Percentiles rank a stretch among this genome's conserved stretches.
Evolutionary conservation across 257 asterid species (phyloP).

Genomic region (Solanum bulbocastanum): DNA sequence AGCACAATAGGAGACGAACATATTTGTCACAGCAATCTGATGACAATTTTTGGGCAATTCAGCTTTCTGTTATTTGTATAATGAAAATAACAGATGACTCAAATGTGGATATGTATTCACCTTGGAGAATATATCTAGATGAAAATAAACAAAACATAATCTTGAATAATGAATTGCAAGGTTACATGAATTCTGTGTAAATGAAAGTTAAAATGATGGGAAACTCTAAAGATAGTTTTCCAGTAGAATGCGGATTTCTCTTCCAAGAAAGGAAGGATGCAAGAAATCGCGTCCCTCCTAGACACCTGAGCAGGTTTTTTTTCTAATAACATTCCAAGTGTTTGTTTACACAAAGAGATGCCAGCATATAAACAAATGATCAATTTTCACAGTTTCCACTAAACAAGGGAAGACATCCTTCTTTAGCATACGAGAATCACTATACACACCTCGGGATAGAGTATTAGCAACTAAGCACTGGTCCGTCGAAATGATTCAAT

Average conservation of each 20-base stretch:
- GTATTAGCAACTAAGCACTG: conserved; percentile 4
- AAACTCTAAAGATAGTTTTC: neutral
- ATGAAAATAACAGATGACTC: neutral
- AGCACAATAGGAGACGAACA: neutral
- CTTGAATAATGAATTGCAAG: neutral
- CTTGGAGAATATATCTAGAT: neutral
- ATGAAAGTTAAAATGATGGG: neutral
- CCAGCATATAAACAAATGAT: neutral
- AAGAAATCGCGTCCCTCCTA: neutral
- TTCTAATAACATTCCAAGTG: neutral
- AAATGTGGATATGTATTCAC: neutral
- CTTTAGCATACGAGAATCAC: neutral
- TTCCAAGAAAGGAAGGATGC: neutral
- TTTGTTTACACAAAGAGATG: neutral
- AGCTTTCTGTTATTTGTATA: neutral
- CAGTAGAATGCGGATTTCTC: neutral
- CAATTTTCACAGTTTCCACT: neutral
- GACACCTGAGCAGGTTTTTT: neutral
- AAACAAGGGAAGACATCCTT: neutral
- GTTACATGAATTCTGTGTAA: neutral
- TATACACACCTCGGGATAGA: neutral
- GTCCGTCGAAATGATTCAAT: conserved; percentile 26
- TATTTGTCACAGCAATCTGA: neutral
- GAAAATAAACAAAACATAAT: neutral
- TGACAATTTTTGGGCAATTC: neutral